Base-by-base conservation (phyloP, 306 rosid genomes). In the Rubus parviflorus region DNA sequence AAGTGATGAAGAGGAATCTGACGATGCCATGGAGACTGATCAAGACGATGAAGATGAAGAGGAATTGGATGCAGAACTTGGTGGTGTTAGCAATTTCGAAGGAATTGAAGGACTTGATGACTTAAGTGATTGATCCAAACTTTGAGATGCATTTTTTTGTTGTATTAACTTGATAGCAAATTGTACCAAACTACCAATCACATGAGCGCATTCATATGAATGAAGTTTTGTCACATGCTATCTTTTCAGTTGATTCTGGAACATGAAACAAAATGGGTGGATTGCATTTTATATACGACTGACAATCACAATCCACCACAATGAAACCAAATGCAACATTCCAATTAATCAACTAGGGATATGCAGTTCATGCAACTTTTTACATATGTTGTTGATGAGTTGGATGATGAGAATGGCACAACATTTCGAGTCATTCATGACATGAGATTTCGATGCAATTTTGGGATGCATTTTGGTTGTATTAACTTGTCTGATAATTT, bases 1-100 rank as follows among this genome's bases (percentile, higher is more conserved):
- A 30, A 88, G 93, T 58, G 97, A 86, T 0, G 92, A 82, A 70
- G 88, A 87, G 40, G 83, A 75, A 71, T 87, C 89, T 0, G 90
- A 84, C 16, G 91, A 91, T 16, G 88, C 82, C 49, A 91, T 91
- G 98, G 97, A 87, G 73, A 89, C 90, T 11, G 93, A 93, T 73
- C 72, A 75, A 79, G 88, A 81, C 60, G 51, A 61, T 16, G 52
- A 74, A 20, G 82, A 88, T 19, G 91, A 40, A 17, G n/a, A 73
- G 30, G 85, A 72, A 46, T 70, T 85, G 3, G 86, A 76, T 5
- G 87, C 79, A 48, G 86, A 75, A 40, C 72, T 82, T 65, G 89
- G 76, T 20, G 82, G 81, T 72, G 89, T 81, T 38, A 63, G 83
- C 69, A 87, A 86, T 57, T 72, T 77, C 52, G 93, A 88, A 79